Conservation (phyloP, 148 eudicot species). For the Spergularia bocconei region DNA sequence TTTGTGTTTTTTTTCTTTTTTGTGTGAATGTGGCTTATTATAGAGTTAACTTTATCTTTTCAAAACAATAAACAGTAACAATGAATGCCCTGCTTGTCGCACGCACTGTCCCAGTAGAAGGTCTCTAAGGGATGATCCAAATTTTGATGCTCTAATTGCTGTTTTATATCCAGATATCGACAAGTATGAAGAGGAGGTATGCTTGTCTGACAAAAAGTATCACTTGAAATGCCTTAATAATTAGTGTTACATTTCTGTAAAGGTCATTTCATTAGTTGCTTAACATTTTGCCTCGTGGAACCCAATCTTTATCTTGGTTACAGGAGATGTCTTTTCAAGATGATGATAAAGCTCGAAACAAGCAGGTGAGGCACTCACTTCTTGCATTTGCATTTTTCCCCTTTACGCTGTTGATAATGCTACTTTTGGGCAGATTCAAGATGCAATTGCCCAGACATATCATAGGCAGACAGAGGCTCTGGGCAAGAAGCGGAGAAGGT, state of each 20-base stretch:
- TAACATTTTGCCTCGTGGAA: background rate
- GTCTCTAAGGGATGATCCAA: constrained; percentile 82
- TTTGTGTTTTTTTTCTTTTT: background rate
- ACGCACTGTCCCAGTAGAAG: constrained; percentile 91
- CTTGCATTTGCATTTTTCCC: background rate
- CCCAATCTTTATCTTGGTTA: constrained; percentile 2
- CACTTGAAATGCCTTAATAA: background rate
- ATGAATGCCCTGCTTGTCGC: constrained; percentile 89
- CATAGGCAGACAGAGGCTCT: constrained; percentile 73
- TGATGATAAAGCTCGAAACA: constrained; percentile 71
- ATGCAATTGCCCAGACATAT: constrained; percentile 60
- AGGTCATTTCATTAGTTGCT: background rate
- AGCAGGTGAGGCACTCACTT: constrained; percentile 46
- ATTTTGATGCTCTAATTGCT: constrained; percentile 65
- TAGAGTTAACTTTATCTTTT: constrained; percentile 12
- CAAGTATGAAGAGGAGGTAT: constrained; percentile 82
- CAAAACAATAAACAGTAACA: constrained; percentile 48
- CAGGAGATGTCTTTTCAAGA: constrained; percentile 84
- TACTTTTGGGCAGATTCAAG: constrained; percentile 60
- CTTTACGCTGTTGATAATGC: background rate
- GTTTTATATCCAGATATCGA: constrained; percentile 75
- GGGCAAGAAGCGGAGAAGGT: constrained; percentile 57
- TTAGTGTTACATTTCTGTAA: background rate
- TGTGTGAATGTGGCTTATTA: background rate
- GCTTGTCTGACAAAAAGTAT: background rate